Base-by-base conservation (phyloP, 352 stramenopile genomes). In the Globisporangium parvum region DNA sequence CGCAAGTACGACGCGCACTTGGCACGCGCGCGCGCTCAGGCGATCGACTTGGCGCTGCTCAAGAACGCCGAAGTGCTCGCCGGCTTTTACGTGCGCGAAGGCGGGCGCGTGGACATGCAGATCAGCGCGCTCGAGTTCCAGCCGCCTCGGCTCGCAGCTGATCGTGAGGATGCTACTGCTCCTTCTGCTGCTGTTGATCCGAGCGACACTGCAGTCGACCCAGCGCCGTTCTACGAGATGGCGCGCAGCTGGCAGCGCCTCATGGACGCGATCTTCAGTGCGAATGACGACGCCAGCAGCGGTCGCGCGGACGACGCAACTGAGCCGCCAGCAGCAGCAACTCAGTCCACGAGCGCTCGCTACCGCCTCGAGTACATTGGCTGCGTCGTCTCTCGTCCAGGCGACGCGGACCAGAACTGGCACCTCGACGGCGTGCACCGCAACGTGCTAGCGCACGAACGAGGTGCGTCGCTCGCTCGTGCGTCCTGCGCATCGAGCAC, bases 361-460 rank as follows among this genome's bases (percentile, higher is more conserved):
- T 47, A 47, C n/a, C 64, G 68, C 15, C 78, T 88, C 39, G 79
- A 91, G 58, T 91, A 89, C 53, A 62, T 87, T 54, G 80, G 80
- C 6, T 91, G 80, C 47, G 80, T 91, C 17, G 53, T 91, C 1
- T 77, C 80, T 0, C 65, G 73, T 50, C 78, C 80, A 2, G 78
- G 73, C 21, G 80, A 91, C 50, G 37, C 9, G 0, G 68, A 82
- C 58, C 80, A 91, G 62, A 91, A 91, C 67, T 91, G 80, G 80
- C 80, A 91, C 55, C 66, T 91, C 20, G 80, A 91, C 59, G 80
- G 80, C 31, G 76, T 91, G 46, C 78, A 91, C 37, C 64, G 64
- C n/a, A 75, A 81, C 45, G 57, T 70, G 18, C 52, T 64, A 11
- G 37, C 66, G 15, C 80, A 91, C 28, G 70, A 87, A 59, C 66